Evolutionary conservation across 202 grass and related monocot genomes (phyloP), one percentile per base, ranked within the genome.

Genomic region (Zizania palustris): DNA sequence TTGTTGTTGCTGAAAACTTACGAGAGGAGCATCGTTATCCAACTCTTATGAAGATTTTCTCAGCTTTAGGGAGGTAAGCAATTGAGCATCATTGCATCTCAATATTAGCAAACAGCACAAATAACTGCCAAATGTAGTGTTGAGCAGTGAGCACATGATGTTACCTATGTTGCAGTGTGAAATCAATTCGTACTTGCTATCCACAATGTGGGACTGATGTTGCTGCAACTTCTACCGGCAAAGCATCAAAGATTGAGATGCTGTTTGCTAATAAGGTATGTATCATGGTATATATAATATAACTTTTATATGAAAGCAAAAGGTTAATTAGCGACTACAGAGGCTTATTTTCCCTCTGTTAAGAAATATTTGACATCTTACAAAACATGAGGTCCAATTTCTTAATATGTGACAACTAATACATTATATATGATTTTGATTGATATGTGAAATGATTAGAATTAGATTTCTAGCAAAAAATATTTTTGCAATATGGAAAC

Each of bases 1-100:
- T 90, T 57, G 49, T 90, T 83, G 82, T 93, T 72, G 91, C 91
- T 81, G 91, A 93, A 83, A 90, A 90, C 67, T 76, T 93, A 34
- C 87, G 87, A 70, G 87, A 89, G 4, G 86, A 90, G 76, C 87
- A 90, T 50, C 78, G 79, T 13, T 77, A 90, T 66, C 91, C 88
- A 40, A 88, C 72, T 76, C 82, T 93, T 56, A 88, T 93, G 85
- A 93, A 85, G 69, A 81, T 93, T 71, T 93, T 93, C 79, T 93
- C 87, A 7, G 75, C 67, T 78, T 79, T 83, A 71, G 91, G 91
- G 78, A 90, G 85, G 91, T 93, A 88, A 41, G 50, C 50, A 90
- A 82, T 87, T 93, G 85, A 41, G 50, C 15, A 19, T 54, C 45
- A 7, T 18, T 18, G 50, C 34, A 61, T 76, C 9, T 67, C 36